phyloP scores from a whole-genome alignment of 2,329 filamentous ascomycete genomes.

The Cryphonectria nitschkei region DNA sequence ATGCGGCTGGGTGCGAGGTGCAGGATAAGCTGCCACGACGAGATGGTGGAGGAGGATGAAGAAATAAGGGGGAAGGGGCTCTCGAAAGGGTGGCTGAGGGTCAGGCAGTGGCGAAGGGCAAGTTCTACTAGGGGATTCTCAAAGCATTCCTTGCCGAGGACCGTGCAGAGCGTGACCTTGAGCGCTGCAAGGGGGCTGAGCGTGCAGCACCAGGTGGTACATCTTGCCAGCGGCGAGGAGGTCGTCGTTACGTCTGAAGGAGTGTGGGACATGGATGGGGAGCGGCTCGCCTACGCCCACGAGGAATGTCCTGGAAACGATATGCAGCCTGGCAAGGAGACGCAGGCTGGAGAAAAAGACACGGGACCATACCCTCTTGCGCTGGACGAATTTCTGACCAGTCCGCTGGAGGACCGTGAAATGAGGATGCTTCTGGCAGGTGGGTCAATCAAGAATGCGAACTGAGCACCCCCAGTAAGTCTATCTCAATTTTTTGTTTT shows the following conservation, averaged over 20 bases:
- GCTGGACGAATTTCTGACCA: neutral
- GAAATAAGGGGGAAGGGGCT: conserved; percentile 50
- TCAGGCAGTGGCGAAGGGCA: conserved; percentile 48
- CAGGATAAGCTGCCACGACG: conserved; percentile 67
- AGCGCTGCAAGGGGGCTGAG: conserved; percentile 7
- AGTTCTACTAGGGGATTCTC: neutral
- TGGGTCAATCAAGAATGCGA: neutral
- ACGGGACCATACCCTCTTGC: neutral
- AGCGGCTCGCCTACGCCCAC: neutral
- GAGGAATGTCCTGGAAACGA: neutral
- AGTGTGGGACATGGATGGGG: conserved; percentile 34
- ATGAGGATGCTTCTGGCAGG: neutral
- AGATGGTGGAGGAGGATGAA: conserved; percentile 60
- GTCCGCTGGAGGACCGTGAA: neutral
- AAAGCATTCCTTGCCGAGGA: neutral
- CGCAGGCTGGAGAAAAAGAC: no score
- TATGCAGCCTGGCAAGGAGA: neutral
- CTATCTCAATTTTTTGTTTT: neutral
- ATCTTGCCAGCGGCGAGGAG: conserved; percentile 48
- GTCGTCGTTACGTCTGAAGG: conserved; percentile 47
- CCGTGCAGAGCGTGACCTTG: neutral
- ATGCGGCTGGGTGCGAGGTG: conserved; percentile 54
- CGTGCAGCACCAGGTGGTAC: conserved; percentile 43
- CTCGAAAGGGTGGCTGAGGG: conserved; percentile 43
- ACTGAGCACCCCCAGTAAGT: neutral